Conservation (phyloP, 106 monocot genomes). For the Allium sativum region DNA sequence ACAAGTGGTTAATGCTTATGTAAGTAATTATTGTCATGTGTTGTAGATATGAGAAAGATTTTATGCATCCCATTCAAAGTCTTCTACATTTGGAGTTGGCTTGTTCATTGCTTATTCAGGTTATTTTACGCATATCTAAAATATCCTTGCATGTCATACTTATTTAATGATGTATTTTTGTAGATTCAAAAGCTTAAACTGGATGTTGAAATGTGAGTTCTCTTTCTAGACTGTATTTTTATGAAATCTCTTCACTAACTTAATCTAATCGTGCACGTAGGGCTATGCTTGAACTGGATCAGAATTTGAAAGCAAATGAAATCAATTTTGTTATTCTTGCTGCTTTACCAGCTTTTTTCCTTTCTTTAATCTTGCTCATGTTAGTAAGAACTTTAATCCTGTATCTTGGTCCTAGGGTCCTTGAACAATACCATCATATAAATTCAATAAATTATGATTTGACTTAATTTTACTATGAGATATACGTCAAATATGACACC, state of each 20-base stretch:
- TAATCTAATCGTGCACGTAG: constrained; percentile 24
- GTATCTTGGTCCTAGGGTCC: too few relatives aligned
- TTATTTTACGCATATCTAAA: constrained; percentile 2
- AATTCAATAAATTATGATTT: too few relatives aligned
- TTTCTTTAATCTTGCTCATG: constrained; percentile 62
- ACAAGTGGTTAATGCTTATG: too few relatives aligned
- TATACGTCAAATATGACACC: too few relatives aligned
- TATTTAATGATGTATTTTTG: constrained; percentile 14
- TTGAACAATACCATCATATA: too few relatives aligned
- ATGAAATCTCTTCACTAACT: too few relatives aligned
- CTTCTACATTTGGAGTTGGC: constrained; percentile 81
- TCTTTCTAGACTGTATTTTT: not conserved
- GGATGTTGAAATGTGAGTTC: constrained; percentile 87
- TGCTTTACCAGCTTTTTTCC: constrained; percentile 88
- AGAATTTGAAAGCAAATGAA: constrained; percentile 98
- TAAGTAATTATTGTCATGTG: not conserved
- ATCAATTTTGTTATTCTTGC: constrained; percentile 99
- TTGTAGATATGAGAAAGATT: constrained; percentile 89
- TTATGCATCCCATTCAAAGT: constrained; percentile 85
- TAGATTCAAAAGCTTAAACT: constrained; percentile 98
- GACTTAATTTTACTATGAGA: too few relatives aligned
- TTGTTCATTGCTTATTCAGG: constrained; percentile 94
- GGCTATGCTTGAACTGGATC: constrained; percentile 94
- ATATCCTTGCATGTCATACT: not conserved
- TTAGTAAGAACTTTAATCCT: constrained; percentile 52